phyloP scores from a whole-genome alignment of 2,329 filamentous ascomycete genomes.

The Aspergillus sclerotialis region DNA sequence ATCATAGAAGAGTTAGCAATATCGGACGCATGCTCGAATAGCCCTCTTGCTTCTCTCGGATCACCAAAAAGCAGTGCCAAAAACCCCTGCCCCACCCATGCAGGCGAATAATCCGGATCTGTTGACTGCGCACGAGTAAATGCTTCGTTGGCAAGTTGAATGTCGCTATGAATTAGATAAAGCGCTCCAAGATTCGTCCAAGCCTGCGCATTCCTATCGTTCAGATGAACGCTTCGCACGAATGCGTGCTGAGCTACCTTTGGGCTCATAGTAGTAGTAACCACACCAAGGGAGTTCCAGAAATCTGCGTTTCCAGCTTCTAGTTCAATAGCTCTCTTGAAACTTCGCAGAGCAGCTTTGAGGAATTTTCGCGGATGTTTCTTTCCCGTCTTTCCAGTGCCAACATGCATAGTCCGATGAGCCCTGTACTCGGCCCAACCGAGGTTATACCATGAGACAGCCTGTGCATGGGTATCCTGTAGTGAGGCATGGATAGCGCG shows the following conservation, averaged over 20 bases:
- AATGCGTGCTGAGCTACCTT: conserved; percentile 90
- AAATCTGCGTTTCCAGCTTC: conserved; percentile 93
- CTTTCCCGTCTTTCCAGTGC: conserved; percentile 39
- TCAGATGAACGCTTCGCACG: conserved; percentile 83
- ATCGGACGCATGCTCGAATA: conserved; percentile 92
- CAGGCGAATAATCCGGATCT: conserved; percentile 87
- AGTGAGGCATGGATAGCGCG: conserved; percentile 68
- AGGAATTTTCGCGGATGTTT: conserved; percentile 59
- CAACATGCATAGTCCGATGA: conserved; percentile 53
- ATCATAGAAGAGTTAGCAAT: conserved; percentile 73
- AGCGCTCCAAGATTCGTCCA: conserved; percentile 91
- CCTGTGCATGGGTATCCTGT: conserved; percentile 75
- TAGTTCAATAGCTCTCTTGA: conserved; percentile 92
- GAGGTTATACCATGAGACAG: conserved; percentile 94
- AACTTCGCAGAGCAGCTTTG: conserved; percentile 76
- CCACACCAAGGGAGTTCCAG: conserved; percentile 92
- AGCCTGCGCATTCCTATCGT: conserved; percentile 73
- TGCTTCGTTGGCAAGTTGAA: conserved; percentile 77
- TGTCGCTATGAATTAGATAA: conserved; percentile 76
- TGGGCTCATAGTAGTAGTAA: conserved; percentile 77
- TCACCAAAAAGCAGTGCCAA: conserved; percentile 73
- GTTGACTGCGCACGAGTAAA: conserved; percentile 89
- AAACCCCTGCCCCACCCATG: conserved; percentile 89
- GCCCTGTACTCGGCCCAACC: conserved; percentile 89
- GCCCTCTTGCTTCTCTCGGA: conserved; percentile 65